Evolutionary conservation across 371 early-diverging fungal species (phyloP).

Genomic region (Thermomucor indicae-seudaticae): DNA sequence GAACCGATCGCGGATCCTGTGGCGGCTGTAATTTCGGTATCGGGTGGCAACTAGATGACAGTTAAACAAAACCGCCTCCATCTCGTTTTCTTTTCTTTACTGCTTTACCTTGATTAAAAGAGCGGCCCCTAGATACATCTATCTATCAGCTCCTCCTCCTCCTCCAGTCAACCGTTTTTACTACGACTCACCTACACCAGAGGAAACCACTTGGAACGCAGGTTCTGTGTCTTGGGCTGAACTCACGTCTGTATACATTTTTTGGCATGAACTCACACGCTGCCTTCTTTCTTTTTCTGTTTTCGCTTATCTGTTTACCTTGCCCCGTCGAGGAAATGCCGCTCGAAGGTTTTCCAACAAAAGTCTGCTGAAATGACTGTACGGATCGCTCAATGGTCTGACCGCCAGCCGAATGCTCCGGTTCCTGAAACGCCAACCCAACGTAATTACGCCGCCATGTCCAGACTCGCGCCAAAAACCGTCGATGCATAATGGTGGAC

Average conservation of each 20-base stretch:
- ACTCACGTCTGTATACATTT: conserved; percentile 12
- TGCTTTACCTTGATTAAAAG: conserved; percentile 37
- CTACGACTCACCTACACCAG: conserved; percentile 44
- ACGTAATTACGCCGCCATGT: conserved; percentile 8
- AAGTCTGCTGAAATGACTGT: conserved; percentile 11
- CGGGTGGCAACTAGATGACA: conserved; percentile 48
- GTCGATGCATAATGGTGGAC: too few species aligned
- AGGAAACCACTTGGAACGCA: conserved; percentile 55
- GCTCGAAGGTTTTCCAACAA: conserved; percentile 12
- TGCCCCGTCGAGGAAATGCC: conserved; percentile 12
- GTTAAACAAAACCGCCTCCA: not conserved
- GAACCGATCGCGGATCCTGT: conserved; percentile 62
- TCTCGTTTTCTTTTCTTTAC: not conserved
- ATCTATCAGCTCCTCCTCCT: not conserved
- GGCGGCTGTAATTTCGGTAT: conserved; percentile 57
- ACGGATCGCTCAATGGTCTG: conserved; percentile 13
- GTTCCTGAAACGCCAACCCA: conserved; percentile 11
- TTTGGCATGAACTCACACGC: not conserved
- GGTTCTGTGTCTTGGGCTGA: conserved; percentile 49
- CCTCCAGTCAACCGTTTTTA: not conserved
- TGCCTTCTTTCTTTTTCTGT: not conserved
- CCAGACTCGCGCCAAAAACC: too few species aligned
- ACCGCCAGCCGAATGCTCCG: conserved; percentile 2
- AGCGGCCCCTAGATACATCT: conserved; percentile 27
- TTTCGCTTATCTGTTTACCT: conserved; percentile 7